These are phyloP conservation scores for Avena eriantha DNA, from an alignment of 176 grass and related monocot species.

Conservation along the genomic window DNA sequence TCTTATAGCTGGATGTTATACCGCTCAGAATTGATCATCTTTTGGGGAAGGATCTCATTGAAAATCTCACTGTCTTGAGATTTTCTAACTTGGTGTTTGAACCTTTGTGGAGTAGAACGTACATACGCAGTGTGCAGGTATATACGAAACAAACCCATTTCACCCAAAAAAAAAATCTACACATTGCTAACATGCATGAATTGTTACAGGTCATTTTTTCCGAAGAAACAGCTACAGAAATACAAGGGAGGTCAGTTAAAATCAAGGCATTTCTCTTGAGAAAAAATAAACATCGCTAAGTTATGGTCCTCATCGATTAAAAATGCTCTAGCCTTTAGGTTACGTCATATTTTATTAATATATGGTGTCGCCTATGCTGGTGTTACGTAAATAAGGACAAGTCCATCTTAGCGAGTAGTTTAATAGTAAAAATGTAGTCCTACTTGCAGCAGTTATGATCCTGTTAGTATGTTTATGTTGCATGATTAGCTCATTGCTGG, in stretches of 20 bases:
- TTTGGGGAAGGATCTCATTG: constrained; percentile 94
- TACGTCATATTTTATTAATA: constrained; percentile 1
- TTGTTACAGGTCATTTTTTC: constrained; percentile 81
- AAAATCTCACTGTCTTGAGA: constrained; percentile 93
- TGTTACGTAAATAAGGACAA: constrained; percentile 25
- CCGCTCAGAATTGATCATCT: constrained; percentile 84
- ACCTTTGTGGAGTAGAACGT: constrained; percentile 88
- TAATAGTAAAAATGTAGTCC: background rate
- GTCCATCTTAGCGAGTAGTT: constrained; percentile 1
- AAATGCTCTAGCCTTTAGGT: constrained; percentile 6
- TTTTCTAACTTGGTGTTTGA: constrained; percentile 99
- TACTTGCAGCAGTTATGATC: background rate
- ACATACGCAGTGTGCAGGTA: constrained; percentile 95
- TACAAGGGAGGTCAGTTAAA: constrained; percentile 76
- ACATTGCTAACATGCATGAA: constrained; percentile 29
- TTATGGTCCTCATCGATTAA: constrained; percentile 1
- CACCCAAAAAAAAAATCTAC: constrained; percentile 1
- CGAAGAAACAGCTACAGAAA: constrained; percentile 87
- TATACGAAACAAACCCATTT: constrained; percentile 23
- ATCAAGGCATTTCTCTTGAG: background rate
- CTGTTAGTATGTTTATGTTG: constrained; percentile 10
- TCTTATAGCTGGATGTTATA: constrained; percentile 16
- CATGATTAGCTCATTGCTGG: constrained; percentile 21
- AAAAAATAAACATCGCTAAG: constrained; percentile 22
- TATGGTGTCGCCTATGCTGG: background rate